phyloP scores from a whole-genome alignment of 139 green algal species.

The Coelastrella sp. region DNA sequence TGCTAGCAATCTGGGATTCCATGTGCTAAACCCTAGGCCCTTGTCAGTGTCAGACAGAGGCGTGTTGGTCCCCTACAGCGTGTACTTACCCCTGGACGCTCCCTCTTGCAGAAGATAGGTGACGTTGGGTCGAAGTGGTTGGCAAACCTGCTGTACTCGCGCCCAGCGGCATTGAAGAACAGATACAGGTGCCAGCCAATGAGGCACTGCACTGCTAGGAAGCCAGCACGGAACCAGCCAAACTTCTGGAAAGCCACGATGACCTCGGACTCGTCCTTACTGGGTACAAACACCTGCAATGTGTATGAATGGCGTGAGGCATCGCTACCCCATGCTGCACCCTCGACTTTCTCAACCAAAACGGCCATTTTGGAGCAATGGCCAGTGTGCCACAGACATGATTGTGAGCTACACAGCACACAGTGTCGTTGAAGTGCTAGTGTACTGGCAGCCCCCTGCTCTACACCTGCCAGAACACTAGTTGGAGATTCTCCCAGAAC shows the following conservation, averaged over 20 bases:
- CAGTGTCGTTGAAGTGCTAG: too few species aligned
- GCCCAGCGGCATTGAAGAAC: slow-evolving; percentile 78
- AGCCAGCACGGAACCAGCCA: slow-evolving; percentile 58
- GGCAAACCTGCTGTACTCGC: slow-evolving; percentile 74
- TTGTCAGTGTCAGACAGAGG: too few species aligned
- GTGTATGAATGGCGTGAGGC: too few species aligned
- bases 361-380: too few species aligned
- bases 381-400: too few species aligned
- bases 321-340: too few species aligned
- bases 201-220: slow-evolving; percentile 71
- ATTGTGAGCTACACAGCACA: too few species aligned
- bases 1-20: too few species aligned
- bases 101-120: slow-evolving; percentile 89
- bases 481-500: background rate
- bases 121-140: slow-evolving; percentile 93
- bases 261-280: background rate
- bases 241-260: slow-evolving; percentile 27
- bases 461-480: too few species aligned
- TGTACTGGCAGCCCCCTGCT: too few species aligned
- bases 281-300: slow-evolving; percentile 84
- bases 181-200: slow-evolving; percentile 93
- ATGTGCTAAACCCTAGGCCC: too few species aligned
- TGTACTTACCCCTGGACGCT: slow-evolving; percentile 77
- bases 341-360: too few species aligned
- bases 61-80: background rate